Evolutionary conservation across 257 asterid species (phyloP).

Genomic region (Leonotis leonurus): DNA sequence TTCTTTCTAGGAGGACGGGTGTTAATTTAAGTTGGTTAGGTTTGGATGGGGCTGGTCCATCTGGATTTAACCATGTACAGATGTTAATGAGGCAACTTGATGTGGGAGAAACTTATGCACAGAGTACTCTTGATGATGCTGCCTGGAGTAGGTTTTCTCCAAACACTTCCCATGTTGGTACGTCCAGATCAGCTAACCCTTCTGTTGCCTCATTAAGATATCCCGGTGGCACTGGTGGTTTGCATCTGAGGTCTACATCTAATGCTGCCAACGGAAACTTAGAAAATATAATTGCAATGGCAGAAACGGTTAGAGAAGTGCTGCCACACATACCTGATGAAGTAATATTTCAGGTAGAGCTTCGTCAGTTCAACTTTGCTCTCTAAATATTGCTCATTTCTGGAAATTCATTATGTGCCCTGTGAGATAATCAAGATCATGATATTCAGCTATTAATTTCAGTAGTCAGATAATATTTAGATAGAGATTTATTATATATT

Average conservation of each 20-base stretch:
- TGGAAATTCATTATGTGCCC: no score
- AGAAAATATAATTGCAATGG: slow-evolving; percentile 55
- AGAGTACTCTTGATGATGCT: slow-evolving; percentile 59
- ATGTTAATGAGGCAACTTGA: slow-evolving; percentile 88
- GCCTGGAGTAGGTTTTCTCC: slow-evolving; percentile 66
- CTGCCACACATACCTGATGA: slow-evolving; percentile 76
- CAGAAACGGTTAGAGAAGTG: slow-evolving; percentile 69
- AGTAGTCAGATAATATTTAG: no score
- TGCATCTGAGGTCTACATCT: slow-evolving; percentile 34
- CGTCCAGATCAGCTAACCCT: slow-evolving; percentile 40
- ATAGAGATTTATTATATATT: no score
- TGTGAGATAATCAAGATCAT: no score
- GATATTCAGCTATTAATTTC: no score
- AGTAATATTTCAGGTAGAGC: slow-evolving; percentile 55
- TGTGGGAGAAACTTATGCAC: slow-evolving; percentile 76
- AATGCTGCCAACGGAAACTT: slow-evolving; percentile 31
- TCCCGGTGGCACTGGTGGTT: slow-evolving; percentile 34
- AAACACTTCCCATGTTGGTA: slow-evolving; percentile 59
- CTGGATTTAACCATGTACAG: slow-evolving; percentile 71
- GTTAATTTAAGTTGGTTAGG: slow-evolving; percentile 64
- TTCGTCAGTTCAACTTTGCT: background rate
- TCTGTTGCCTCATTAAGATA: slow-evolving; percentile 32
- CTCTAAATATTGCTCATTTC: no score
- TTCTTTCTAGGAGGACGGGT: slow-evolving; percentile 41
- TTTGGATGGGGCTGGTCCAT: slow-evolving; percentile 69